Evolutionary conservation across 768 basidiomycete genomes (phyloP), one percentile per base, ranked within the genome.

Genomic region (Hemileccinum impolitum): DNA sequence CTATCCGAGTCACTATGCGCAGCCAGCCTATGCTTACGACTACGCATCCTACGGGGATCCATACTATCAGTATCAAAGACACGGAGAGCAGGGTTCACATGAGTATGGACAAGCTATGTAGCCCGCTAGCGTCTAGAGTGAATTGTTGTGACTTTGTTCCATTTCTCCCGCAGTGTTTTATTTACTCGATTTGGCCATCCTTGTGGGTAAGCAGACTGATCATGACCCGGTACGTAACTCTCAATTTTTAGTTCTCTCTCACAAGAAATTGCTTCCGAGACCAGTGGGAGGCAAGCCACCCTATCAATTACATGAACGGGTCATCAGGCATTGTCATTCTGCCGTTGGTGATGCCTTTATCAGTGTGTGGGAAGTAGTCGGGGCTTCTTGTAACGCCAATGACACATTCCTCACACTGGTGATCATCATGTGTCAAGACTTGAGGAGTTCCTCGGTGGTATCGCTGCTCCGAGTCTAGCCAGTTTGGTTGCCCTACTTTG

Each of bases 31-130:
- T 50, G 45, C 47, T 34, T 55, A 68, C 47, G 64, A 71, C 49
- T 63, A 66, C 42, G 25, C 64, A 38, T 54, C 66, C 14, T 47
- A 62, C 37, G 59, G 65, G 34, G 63, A 61, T 51, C 51, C 49
- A 28, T 59, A 68, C 19, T 55, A 32, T 38, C 67, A 58, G 38
- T 58, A 67, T 23, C 65, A 65, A 39, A 61, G 67, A 39, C 66
- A 63, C 43, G 59, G 52, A 21, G 57, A 59, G 50, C 65, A 67
- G 36, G 59, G 55, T 42, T 48, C 54, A 37, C 51, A 65, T 17
- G 65, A 63, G 46, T 67, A 62, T 39, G 66, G 67, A 56, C 67
- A 66, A 45, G 66, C 67, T 51, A 51, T 67, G 61, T 67, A 67
- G 51, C 44, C 25, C 47, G n/a, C 36, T 43, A 49, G 55, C 23